Base-by-base conservation (phyloP, 1,284 basidiomycete species). In the Boletellus deceptivus region DNA sequence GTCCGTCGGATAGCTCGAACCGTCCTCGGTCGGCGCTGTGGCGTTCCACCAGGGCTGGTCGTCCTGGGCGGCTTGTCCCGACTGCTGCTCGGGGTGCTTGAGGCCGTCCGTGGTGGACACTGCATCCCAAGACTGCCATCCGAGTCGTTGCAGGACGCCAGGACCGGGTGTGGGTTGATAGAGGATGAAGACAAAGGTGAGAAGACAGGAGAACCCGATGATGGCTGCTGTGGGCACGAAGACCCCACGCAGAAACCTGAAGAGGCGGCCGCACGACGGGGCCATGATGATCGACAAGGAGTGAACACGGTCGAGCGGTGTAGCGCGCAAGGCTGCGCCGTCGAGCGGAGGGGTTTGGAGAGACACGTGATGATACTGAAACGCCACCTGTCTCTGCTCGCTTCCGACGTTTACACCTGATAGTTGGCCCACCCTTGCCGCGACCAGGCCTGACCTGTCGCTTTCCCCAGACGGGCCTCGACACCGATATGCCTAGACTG, bases 111-210 rank as follows among this genome's bases (percentile, higher is more conserved):
- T 13, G 22, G 67, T 57, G 1, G 73, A 65, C 0, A 92, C 74
- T 5, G 76, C 59, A 39, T 91, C 91, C 90, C 91, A 94, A n/a
- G 88, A 78, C 60, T 95, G 92, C 92, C 91, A 94, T 17, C 91
- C 91, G n/a, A 93, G 71, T 44, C 80, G 77, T 59, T 93, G 89
- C 8, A 77, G 69, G 17, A 76, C 67, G 1, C 89, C 89, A 4
- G 91, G 91, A 5, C 86, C 85, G 5, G 77, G 72, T 13, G 78
- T 79, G 7, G 86, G 88, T 64, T 89, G 85, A 61, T 91, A 87
- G 34, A 91, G 79, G 29, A 90, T 73, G 64, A 90, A 89, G 38
- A 89, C 69, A 70, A 84, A 86, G 4, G 82, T 83, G 44, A 93
- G 82, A 27, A 90, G 74, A 54, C 78, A 79, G 17, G 80, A 83